Percentiles rank a stretch among this genome's conserved stretches.
These are phyloP conservation scores for Cylindrotheca fusiformis DNA, from an alignment of 108 stramenopile species.

Conservation along the genomic window DNA sequence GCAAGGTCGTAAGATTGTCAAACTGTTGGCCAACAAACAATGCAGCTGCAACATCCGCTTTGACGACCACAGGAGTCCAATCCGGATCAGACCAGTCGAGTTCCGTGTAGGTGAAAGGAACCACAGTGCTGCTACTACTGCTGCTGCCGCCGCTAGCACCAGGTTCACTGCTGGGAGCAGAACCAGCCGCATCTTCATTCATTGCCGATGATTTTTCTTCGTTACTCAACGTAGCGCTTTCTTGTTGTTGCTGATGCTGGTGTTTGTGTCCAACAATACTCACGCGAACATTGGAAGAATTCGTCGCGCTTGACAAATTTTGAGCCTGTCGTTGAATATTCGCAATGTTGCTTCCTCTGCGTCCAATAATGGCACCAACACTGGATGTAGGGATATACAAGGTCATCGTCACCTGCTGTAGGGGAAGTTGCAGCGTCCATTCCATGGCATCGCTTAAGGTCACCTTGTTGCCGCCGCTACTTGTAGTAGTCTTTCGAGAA, in stretches of 20 bases:
- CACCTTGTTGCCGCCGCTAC: too few relatives aligned
- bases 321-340: slow-evolving; percentile 64
- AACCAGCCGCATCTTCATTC: background rate
- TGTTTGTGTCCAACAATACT: slow-evolving; percentile 39
- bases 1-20: background rate
- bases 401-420: slow-evolving; percentile 41
- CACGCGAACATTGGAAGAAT: slow-evolving; percentile 33
- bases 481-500: too few relatives aligned
- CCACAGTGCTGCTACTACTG: background rate
- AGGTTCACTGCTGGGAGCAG: background rate
- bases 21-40: slow-evolving; percentile 38
- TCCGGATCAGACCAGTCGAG: slow-evolving; percentile 43
- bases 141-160: background rate
- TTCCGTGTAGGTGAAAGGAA: slow-evolving; percentile 40
- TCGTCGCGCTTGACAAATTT: slow-evolving; percentile 5
- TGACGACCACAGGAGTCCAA: slow-evolving; percentile 75
- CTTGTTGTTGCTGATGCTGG: background rate
- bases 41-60: slow-evolving; percentile 54
- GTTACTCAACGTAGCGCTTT: background rate
- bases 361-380: slow-evolving; percentile 81
- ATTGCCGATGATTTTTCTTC: background rate
- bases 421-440: slow-evolving; percentile 6
- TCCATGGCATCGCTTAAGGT: slow-evolving; percentile 1
- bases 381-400: slow-evolving; percentile 71
- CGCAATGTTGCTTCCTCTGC: slow-evolving; percentile 61